Conservation (phyloP, 257 asterid species). For the Solanum chilense region DNA sequence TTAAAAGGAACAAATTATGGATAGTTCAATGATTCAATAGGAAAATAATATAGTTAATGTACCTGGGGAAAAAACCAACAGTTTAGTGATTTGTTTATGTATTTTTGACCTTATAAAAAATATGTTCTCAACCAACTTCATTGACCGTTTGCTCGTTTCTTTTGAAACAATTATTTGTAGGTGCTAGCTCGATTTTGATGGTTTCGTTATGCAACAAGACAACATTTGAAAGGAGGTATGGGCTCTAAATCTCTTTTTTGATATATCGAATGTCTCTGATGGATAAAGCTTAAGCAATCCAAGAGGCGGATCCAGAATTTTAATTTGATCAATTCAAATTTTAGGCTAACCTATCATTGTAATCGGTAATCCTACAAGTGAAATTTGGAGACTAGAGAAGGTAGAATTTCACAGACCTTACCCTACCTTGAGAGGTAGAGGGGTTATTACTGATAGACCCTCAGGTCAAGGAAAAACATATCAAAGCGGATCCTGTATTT, state of each 20-base stretch:
- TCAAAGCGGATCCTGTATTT: not conserved
- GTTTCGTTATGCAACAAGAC: not conserved
- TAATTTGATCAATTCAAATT: not conserved
- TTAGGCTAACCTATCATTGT: accelerated
- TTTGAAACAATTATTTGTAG: not conserved
- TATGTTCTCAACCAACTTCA: too few relatives aligned
- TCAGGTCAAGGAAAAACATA: not conserved
- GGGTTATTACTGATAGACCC: too few relatives aligned
- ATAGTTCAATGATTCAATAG: too few relatives aligned
- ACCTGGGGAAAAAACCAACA: too few relatives aligned
- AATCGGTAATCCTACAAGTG: too few relatives aligned
- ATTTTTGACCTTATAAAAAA: too few relatives aligned
- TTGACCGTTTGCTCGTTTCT: not conserved
- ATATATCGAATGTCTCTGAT: not conserved
- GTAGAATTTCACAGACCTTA: too few relatives aligned
- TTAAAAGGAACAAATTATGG: too few relatives aligned
- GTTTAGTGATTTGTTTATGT: too few relatives aligned
- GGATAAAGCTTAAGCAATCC: not conserved
- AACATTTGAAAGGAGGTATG: not conserved
- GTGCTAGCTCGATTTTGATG: not conserved
- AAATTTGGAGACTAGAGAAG: too few relatives aligned
- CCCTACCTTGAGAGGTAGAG: not conserved
- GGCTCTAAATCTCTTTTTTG: not conserved
- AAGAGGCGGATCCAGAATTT: not conserved
- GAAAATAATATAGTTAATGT: too few relatives aligned